phyloP scores from a whole-genome alignment of 2,329 filamentous ascomycete genomes.

The Phoma sp. region DNA sequence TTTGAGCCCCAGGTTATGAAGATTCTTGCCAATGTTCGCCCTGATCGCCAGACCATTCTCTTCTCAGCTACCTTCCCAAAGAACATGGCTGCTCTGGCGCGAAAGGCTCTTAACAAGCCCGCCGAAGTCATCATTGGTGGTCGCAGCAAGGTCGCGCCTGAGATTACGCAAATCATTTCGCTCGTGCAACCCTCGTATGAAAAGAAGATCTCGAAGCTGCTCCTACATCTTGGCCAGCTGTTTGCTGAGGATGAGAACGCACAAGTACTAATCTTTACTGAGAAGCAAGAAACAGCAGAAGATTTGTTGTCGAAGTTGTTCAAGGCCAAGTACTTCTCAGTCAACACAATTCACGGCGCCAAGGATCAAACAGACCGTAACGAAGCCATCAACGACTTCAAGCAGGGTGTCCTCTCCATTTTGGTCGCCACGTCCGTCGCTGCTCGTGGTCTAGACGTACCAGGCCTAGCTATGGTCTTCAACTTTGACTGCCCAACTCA shows the following conservation, averaged over 20 bases:
- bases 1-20: conserved; percentile 99
- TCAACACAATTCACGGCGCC: conserved; percentile 77
- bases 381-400: conserved; percentile 47
- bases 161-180: conserved; percentile 91
- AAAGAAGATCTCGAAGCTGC: conserved; percentile 85
- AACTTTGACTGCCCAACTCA: conserved; percentile 96
- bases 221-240: conserved; percentile 86
- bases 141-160: conserved; percentile 70
- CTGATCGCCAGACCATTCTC: conserved; percentile 90
- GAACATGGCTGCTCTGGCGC: conserved; percentile 88
- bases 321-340: conserved; percentile 55
- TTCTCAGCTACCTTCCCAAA: conserved; percentile 97
- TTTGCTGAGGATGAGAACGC: conserved; percentile 90
- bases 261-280: conserved; percentile 88
- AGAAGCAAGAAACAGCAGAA: conserved; percentile 78
- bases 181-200: conserved; percentile 61
- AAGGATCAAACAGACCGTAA: conserved; percentile 61
- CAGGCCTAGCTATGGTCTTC: conserved; percentile 92
- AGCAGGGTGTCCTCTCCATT: conserved; percentile 82
- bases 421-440: conserved; percentile 95
- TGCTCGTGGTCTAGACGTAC: conserved; percentile 92
- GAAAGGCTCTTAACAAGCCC: conserved; percentile 84
- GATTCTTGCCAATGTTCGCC: conserved; percentile 89
- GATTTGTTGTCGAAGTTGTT: conserved; percentile 42
- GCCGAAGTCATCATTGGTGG: conserved; percentile 94